Base-by-base conservation (phyloP, 768 basidiomycete species). In the Exidia glandulosa region DNA sequence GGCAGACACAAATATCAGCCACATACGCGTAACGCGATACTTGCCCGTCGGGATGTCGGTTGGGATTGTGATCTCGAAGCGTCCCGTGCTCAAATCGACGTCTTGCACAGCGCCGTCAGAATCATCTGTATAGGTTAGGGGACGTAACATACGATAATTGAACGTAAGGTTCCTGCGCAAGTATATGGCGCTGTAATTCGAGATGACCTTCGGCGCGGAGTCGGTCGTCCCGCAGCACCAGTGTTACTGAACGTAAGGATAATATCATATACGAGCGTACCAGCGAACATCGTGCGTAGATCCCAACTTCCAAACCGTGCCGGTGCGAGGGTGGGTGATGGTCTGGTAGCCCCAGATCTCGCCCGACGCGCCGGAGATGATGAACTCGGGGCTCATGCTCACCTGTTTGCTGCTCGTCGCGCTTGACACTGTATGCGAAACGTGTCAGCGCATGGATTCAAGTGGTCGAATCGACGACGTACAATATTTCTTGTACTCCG, bases 201-300 rank as follows among this genome's bases (percentile, higher is more conserved):
- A 14, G 19, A 45, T 45, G 41, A 45, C 23, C 41, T 45, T 45
- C 23, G 41, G 41, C 41, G 41, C 41, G 19, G 23, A 45, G 16
- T 45, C 41, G 19, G 19, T 45, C 41, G 41, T 45, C 41, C 41
- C 23, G 7, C 16, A 23, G 6, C 2, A 5, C 41, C 19, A 12
- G 7, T 23, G 41, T 19, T 19, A 19, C 16, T 3, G 19, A 37
- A 12, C 36, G 36, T 19, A 10, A 12, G 12, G 19, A 10, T 37
- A 2, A 37, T 6, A 45, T 14, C 9, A 10, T 45, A 45, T n/a
- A n/a, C n/a, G 50, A 57, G 27, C 61, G 12, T 41, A 61, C 83
- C 83, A 84, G 41, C 66, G 68, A 62, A 84, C 77, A 29, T 67
- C 65, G 62, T 78, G 74, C 1, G 16, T 52, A 10, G 66, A 64